A percentile compares a stretch with the other conserved stretches of the same genome.
Conservation (phyloP, 208 protist genomes). For the Tritrichomonas foetus region DNA sequence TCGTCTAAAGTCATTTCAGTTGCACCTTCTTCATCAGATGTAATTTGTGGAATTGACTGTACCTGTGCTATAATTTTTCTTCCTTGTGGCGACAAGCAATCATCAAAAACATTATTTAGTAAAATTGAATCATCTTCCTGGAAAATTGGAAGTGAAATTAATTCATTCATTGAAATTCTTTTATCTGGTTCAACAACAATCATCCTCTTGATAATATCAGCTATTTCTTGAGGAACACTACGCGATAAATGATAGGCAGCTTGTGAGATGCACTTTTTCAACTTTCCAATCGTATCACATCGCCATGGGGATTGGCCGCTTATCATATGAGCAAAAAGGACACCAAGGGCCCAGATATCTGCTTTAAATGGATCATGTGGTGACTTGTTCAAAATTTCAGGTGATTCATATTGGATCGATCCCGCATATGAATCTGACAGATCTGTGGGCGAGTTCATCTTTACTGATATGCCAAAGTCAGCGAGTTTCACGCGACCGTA, state of each 20-base stretch:
- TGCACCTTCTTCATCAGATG: too few relatives aligned
- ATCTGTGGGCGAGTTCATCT: not conserved
- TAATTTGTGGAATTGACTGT: not conserved
- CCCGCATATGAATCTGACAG: not conserved
- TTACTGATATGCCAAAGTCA: slow-evolving; percentile 7
- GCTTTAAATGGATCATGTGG: not conserved
- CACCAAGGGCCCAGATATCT: not conserved
- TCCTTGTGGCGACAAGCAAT: not conserved
- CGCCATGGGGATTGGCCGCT: not conserved
- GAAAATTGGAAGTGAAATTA: not conserved
- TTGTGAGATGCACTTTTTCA: not conserved
- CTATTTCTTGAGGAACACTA: not conserved
- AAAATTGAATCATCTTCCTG: not conserved
- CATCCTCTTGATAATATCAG: not conserved
- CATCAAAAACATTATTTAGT: not conserved
- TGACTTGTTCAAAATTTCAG: not conserved
- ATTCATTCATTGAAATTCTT: not conserved
- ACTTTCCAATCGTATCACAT: not conserved
- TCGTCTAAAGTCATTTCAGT: too few relatives aligned
- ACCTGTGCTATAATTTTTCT: not conserved
- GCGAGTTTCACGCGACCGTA: not conserved
- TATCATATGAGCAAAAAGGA: not conserved
- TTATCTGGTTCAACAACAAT: slow-evolving; percentile 2
- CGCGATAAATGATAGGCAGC: not conserved
- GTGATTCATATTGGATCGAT: not conserved